Base-by-base conservation (phyloP, 305 asterid species). In the Andrographis paniculata region DNA sequence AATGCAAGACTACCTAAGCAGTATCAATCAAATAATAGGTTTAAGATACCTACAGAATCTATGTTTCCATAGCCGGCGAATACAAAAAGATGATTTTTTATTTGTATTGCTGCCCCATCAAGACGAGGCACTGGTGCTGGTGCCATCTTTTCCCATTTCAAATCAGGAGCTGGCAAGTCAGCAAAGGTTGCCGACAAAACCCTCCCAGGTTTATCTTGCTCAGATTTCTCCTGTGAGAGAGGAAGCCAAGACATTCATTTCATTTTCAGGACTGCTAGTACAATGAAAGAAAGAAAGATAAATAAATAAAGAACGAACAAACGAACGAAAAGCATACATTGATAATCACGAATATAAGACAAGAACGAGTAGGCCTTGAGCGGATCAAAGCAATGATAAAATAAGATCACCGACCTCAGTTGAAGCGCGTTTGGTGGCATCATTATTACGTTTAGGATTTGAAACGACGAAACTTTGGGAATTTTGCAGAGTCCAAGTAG, bases 61-160 rank as follows among this genome's bases (percentile, higher is more conserved):
- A 89, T 80, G 66, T 91, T 89, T 54, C 96, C 98, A 67, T 89
- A 89, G 48, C 98, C 98, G 64, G 94, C 96, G 69, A 89, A 89
- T 20, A 89, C 98, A 53, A 42, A 89, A 47, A 89, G 86, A 58
- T 71, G 95, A 72, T 86, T 63, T 59, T 73, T 73, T 68, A 88
- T 78, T 68, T 88, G 97, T 52, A 88, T 50, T 5, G 95, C 94
- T 8, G 95, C 93, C 37, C 97, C 95, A 50, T 88, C 97, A 14
- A 88, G 94, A 58, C 97, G 97, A 61, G 97, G 87, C 60, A 88
- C 97, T 0, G 97, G 95, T 42, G 95, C 86, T 5, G 68, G 23
- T 9, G 85, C 65, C 97, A 88, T 88, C 74, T 77, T 76, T 68
- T 88, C 94, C 95, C 95, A 88, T 51, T 76, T 58, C 70, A 88